phyloP scores from a whole-genome alignment of 148 eudicot genomes.

The Dianthus caryophyllus region DNA sequence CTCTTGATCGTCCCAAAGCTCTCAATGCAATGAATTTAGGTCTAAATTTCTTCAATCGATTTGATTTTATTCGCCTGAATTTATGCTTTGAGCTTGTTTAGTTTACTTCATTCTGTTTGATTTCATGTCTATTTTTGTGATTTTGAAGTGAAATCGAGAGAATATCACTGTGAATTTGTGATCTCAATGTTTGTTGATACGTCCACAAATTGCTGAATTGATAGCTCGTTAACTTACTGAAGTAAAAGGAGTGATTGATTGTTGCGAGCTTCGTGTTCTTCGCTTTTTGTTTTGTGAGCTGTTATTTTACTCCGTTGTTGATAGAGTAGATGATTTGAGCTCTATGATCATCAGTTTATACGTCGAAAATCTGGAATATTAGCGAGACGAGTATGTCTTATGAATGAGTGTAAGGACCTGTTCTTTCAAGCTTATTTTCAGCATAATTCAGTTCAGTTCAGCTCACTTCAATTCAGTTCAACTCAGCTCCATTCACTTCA shows the following conservation, averaged over 20 bases:
- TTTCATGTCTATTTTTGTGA: background rate
- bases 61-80: background rate
- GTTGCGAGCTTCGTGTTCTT: background rate
- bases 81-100: background rate
- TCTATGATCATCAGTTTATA: no score
- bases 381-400: no score
- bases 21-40: conserved; percentile 98
- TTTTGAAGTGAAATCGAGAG: background rate
- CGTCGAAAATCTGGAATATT: no score
- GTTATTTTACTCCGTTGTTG: no score
- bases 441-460: no score
- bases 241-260: background rate
- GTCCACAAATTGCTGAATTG: background rate
- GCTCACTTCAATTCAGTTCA: no score
- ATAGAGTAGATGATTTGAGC: background rate
- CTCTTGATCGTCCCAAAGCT: conserved; percentile 94
- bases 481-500: no score
- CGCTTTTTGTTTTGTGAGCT: background rate
- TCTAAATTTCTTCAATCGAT: background rate
- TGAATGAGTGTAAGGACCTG: no score
- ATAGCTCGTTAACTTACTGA: background rate
- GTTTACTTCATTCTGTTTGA: background rate
- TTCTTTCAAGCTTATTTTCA: no score
- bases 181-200: no score
- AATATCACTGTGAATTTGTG: no score